A percentile compares a stretch with the other conserved stretches of the same genome.
phyloP scores from a whole-genome alignment of 352 stramenopile species.

The Aphanomyces stellatus region DNA sequence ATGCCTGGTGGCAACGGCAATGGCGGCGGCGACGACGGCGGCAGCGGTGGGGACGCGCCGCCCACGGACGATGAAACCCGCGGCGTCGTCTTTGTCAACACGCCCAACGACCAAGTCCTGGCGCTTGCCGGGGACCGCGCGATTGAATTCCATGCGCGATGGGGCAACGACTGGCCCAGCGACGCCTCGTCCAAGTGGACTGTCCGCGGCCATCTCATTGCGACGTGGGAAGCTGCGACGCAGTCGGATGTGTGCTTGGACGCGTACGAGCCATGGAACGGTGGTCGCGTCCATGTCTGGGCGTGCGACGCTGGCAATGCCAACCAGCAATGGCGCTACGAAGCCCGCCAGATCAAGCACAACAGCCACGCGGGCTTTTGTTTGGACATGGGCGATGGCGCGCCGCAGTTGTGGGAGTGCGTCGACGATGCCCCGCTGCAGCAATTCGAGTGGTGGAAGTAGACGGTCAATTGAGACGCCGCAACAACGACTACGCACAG shows the following conservation, averaged over 20 bases:
- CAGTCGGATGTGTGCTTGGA: conserved; percentile 7
- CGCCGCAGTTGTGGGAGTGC: conserved; percentile 14
- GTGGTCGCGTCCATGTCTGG: conserved; percentile 50
- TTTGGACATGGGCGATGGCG: conserved; percentile 10
- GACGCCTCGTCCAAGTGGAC: not conserved
- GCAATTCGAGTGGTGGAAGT: conserved; percentile 1
- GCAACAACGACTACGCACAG: no score
- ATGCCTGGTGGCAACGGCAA: not conserved
- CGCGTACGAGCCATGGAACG: conserved; percentile 33
- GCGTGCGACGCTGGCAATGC: conserved; percentile 35
- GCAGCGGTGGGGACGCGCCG: not conserved
- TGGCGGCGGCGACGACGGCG: no score
- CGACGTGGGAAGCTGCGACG: not conserved
- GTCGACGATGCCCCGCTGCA: not conserved
- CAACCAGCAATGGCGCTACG: conserved; percentile 58
- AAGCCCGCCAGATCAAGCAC: conserved; percentile 40
- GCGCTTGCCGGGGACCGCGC: not conserved
- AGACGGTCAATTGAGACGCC: no score
- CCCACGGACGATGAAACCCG: not conserved
- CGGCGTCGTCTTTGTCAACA: not conserved
- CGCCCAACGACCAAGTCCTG: not conserved
- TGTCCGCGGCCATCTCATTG: not conserved
- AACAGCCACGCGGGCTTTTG: conserved; percentile 26
- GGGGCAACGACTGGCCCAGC: conserved; percentile 1
- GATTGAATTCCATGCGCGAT: not conserved